These are phyloP conservation scores for Paramecium sexaurelia DNA, from an alignment of 73 alveolate species.

Conservation along the genomic window DNA sequence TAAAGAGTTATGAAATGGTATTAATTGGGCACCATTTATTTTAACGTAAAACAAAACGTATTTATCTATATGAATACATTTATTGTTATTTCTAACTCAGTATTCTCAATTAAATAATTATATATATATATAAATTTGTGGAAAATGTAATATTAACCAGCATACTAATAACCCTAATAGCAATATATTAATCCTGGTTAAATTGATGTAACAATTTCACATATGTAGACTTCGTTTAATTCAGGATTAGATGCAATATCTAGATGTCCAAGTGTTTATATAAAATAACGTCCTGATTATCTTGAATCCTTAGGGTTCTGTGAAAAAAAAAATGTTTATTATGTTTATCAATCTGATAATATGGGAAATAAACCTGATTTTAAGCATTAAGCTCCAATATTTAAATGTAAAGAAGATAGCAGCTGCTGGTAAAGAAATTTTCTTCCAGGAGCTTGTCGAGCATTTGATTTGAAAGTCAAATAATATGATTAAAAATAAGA, in stretches of 20 bases:
- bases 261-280: conserved; percentile 6
- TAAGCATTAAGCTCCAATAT: background rate
- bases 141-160: background rate
- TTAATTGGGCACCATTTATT: no score
- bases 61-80: background rate
- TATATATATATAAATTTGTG: background rate
- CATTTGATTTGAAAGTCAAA: conserved; percentile 27
- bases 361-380: conserved; percentile 35
- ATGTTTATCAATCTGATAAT: background rate
- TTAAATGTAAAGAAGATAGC: conserved; percentile 31
- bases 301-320: conserved; percentile 3
- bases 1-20: no score
- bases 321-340: conserved; percentile 1
- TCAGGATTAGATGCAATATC: background rate
- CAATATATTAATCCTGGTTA: background rate
- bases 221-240: background rate
- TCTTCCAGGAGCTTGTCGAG: conserved; percentile 53
- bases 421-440: conserved; percentile 8
- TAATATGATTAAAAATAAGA: conserved; percentile 7
- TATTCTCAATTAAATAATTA: background rate
- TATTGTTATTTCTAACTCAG: background rate
- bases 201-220: background rate
- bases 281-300: conserved; percentile 19
- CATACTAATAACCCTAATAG: background rate
- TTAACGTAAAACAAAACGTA: background rate